These are phyloP conservation scores for Vitis cinerea DNA, from an alignment of 164 flowering plant species.

Conservation along the genomic window DNA sequence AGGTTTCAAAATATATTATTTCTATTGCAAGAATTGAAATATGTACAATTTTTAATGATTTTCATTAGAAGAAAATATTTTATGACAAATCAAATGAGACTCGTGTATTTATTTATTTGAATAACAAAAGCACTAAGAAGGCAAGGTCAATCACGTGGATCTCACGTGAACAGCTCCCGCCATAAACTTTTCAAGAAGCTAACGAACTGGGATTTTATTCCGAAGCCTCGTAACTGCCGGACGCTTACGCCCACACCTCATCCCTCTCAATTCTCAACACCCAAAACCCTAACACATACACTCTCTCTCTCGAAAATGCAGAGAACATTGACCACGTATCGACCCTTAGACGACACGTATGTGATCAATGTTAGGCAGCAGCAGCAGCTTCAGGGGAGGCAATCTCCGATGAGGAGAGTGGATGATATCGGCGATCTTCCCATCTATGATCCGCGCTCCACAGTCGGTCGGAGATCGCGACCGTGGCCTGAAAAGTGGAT, in stretches of 20 bases:
- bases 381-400: too few species aligned
- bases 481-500: conserved; percentile 13
- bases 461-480: too few species aligned
- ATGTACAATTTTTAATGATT: too few species aligned
- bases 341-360: not conserved
- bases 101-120: too few species aligned
- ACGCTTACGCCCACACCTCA: not conserved
- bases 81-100: too few species aligned
- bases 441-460: not conserved
- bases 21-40: too few species aligned
- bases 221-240: not conserved
- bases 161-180: not conserved
- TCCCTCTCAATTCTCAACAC: not conserved
- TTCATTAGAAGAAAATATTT: too few species aligned
- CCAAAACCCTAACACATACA: not conserved
- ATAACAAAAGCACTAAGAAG: too few species aligned
- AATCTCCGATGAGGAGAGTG: not conserved
- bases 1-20: not conserved
- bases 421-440: not conserved
- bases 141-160: not conserved
- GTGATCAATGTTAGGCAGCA: not conserved
- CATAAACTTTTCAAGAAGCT: conserved; percentile 1
- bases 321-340: conserved; percentile 8
- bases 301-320: conserved; percentile 5
- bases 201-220: not conserved